These are phyloP conservation scores for Diutina neorugosa DNA, from an alignment of 1,139 yeast species.

Conservation along the genomic window DNA sequence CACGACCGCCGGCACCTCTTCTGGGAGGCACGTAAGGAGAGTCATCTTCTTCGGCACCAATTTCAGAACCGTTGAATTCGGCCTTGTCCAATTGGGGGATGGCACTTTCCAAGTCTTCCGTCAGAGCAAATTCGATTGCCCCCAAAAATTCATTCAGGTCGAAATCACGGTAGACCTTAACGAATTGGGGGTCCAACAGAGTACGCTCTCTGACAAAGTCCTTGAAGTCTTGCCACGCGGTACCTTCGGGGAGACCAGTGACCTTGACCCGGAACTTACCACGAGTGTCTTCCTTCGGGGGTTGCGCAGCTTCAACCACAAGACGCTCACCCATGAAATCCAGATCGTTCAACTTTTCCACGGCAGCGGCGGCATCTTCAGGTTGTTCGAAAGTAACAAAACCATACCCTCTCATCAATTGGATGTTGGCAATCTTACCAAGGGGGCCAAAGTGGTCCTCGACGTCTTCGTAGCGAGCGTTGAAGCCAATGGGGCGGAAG, in stretches of 20 bases:
- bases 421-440: conserved; percentile 58
- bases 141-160: conserved; percentile 56
- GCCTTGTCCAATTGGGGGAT: conserved; percentile 57
- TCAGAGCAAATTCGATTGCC: conserved; percentile 66
- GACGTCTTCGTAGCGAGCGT: conserved; percentile 37
- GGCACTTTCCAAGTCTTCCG: conserved; percentile 63
- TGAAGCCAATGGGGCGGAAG: conserved; percentile 10
- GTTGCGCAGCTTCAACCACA: conserved; percentile 58
- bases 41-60: conserved; percentile 70
- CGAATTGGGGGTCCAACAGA: conserved; percentile 55
- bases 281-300: conserved; percentile 45
- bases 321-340: conserved; percentile 53
- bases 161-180: conserved; percentile 54
- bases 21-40: conserved; percentile 65
- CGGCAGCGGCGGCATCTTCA: conserved; percentile 56
- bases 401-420: conserved; percentile 65
- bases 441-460: conserved; percentile 53
- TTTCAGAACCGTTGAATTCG: conserved; percentile 55
- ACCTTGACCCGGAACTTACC: conserved; percentile 66
- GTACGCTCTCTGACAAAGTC: conserved; percentile 67
- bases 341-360: conserved; percentile 46
- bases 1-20: conserved; percentile 36
- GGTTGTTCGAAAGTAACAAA: conserved; percentile 58
- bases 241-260: conserved; percentile 56
- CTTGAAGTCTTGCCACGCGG: conserved; percentile 80